Base-by-base conservation (phyloP, 2,329 filamentous ascomycete species). In the Fusarium sp. region DNA sequence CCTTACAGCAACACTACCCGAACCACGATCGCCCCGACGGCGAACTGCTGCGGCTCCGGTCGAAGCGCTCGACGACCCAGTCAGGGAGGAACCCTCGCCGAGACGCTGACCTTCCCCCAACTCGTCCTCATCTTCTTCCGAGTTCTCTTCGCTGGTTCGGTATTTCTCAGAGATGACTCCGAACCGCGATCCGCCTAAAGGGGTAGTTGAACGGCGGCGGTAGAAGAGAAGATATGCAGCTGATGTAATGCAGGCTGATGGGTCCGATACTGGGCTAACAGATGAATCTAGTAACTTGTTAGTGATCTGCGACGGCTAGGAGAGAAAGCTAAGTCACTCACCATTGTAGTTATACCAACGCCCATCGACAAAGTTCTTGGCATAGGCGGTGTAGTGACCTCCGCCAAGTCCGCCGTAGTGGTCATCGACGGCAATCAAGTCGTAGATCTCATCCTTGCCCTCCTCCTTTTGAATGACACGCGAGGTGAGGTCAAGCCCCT, bases 321-420 rank as follows among this genome's bases (percentile, higher is more conserved):
- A 3, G 16, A 56, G 24, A 6, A 50, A 24, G 29, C 22, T 29
- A 9, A 10, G 6, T 56, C 14, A 84, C 92, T 83, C 87, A 96
- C 95, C 96, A 82, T 99, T 98, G 82, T 97, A 98, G 76, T 97
- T 94, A 82, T 98, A 98, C 96, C 96, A 99, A 82, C 93, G 88
- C 66, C 89, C 89, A 79, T 97, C 94, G 70, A 93, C 87, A 83
- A 98, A 98, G 82, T 98, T 98, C 85, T 94, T 95, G 42, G 95
- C 95, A 82, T 92, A 95, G 31, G 96, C 96, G 22, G 95, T 98
- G 84, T 99, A 99, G 83, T 99, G 96, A 1, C 96, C 96, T 47
- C 96, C 96, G 69, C 95, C 95, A 40, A 99, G 89, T 34, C 95
- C 94, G 70, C 96, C 96, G 81, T 93, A 98, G 82, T 99, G 96